A percentile compares a stretch with the other conserved stretches of the same genome.
Conservation (phyloP, 106 monocot genomes). For the Gastrodia elata region DNA sequence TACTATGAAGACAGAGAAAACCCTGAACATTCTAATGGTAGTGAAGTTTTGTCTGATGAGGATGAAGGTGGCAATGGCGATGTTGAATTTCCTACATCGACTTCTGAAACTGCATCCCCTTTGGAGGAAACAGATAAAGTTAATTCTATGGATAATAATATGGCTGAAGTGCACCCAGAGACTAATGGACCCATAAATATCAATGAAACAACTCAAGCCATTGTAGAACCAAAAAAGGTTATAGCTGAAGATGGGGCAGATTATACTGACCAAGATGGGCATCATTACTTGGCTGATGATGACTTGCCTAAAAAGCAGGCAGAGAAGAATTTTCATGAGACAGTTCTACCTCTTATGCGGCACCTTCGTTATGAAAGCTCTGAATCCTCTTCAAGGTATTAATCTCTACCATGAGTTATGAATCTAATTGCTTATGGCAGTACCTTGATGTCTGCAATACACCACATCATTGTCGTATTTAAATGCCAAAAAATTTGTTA, state of each 20-base stretch:
- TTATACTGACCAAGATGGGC: conserved; percentile 9
- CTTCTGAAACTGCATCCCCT: conserved; percentile 12
- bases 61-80: conserved; percentile 12
- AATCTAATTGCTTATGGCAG: neutral
- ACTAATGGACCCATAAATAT: conserved; percentile 8
- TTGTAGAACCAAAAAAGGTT: conserved; percentile 9
- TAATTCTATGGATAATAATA: conserved; percentile 6
- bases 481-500: neutral
- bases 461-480: neutral
- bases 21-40: conserved; percentile 20
- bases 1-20: conserved; percentile 18
- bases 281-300: conserved; percentile 16
- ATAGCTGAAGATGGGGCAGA: conserved; percentile 12
- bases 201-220: conserved; percentile 10
- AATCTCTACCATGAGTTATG: neutral
- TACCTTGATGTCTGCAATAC: neutral
- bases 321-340: conserved; percentile 29
- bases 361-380: conserved; percentile 50
- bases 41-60: conserved; percentile 4
- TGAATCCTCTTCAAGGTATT: conserved; percentile 60
- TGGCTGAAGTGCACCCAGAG: conserved; percentile 11
- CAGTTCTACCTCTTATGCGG: conserved; percentile 56
- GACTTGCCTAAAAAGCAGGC: conserved; percentile 8
- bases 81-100: conserved; percentile 10
- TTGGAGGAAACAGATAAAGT: conserved; percentile 4